Base-by-base conservation (phyloP, 805 yeast genomes). In the Ogataea neopini region DNA sequence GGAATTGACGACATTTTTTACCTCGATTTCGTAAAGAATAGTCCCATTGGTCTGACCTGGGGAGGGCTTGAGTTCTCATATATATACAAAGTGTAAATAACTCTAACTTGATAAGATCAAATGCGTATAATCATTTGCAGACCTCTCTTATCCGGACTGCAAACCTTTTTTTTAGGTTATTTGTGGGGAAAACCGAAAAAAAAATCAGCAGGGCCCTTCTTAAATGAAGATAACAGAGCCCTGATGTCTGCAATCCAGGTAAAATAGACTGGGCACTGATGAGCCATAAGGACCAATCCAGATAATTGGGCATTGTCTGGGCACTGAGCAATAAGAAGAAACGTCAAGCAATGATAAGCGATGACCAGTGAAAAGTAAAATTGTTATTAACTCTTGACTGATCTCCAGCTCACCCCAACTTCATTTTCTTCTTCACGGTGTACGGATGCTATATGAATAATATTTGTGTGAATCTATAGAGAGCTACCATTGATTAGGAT, bases 1-100 rank as follows among this genome's bases (percentile, higher is more conserved):
- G 55, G 54, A 9, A 50, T 25, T 17, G 57, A 29, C 13, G 62
- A 54, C 57, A 52, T 28, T 20, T 40, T 28, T 7, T 5, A 11
- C 10, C 8, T 22, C 25, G 25, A 22, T 4, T 7, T 28, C 17
- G 10, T 18, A 17, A 32, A 32, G 18, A 32, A 22, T 8, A 17
- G 20, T n/a, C n/a, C n/a, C n/a, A n/a, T n/a, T n/a, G n/a, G n/a
- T n/a, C n/a, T n/a, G n/a, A n/a, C n/a, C n/a, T n/a, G n/a, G n/a
- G n/a, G n/a, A 14, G 36, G 5, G n/a, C n/a, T n/a, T n/a, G n/a
- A n/a, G n/a, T 14, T 32, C 10, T 30, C 34, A 11, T n/a, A 30
- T 30, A 36, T 36, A 36, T 23, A 14, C 9, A 37, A 37, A 23
- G 40, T 25, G 40, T 29, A 37, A 37, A 37, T 23, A n/a, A 17